A percentile compares a stretch with the other conserved stretches of the same genome.
Evolutionary conservation across 2,329 filamentous ascomycete genomes (phyloP).

Genomic region (Fusarium sp.): DNA sequence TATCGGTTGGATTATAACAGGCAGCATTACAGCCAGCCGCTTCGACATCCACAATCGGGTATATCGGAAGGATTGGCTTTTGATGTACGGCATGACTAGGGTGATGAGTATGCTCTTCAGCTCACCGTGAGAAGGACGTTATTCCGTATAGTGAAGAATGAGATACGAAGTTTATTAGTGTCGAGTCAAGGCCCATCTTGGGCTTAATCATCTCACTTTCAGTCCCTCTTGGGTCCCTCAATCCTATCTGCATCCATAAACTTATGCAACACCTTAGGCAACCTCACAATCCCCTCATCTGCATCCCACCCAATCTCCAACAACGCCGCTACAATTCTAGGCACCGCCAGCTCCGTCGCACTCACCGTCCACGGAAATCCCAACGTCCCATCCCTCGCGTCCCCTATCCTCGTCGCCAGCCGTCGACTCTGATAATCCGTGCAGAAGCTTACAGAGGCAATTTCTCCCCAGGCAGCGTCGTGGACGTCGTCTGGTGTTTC

Average conservation of each 20-base stretch:
- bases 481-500: accelerated
- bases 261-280: neutral
- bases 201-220: accelerated
- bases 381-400: accelerated
- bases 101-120: no score
- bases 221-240: accelerated
- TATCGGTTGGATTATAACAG: no score
- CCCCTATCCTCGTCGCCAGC: neutral
- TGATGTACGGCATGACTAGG: no score
- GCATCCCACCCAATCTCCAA: neutral
- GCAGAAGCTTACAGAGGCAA: neutral
- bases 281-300: neutral
- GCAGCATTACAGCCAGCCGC: no score
- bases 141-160: no score
- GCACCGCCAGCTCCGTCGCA: neutral
- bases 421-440: neutral
- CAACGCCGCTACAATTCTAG: neutral
- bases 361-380: neutral
- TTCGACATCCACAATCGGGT: no score
- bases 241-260: neutral
- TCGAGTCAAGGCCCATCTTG: accelerated
- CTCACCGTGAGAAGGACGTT: no score
- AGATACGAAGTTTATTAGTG: accelerated
- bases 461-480: neutral
- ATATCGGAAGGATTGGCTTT: no score